Conservation (phyloP, 257 asterid genomes). For the Linderniella brevidens region DNA sequence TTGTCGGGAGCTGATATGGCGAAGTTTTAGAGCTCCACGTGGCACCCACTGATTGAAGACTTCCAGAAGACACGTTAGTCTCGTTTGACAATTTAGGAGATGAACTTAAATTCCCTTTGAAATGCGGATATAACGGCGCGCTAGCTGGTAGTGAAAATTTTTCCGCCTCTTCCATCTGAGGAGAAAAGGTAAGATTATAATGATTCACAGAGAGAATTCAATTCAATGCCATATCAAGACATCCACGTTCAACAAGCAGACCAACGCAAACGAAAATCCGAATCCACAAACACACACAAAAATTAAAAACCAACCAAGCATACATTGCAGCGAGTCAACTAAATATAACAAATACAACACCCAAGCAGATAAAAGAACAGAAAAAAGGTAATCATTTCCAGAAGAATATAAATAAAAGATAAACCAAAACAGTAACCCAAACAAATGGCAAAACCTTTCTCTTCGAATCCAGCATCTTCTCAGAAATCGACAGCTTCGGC, state of each 20-base stretch:
- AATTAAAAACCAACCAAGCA: no score
- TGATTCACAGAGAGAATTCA: background rate
- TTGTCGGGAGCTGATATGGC: constrained; percentile 80
- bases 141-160: constrained; percentile 32
- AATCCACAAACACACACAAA: no score
- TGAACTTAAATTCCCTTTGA: no score
- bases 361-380: no score
- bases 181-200: no score
- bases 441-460: constrained; percentile 32
- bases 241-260: background rate
- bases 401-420: background rate
- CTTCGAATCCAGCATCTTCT: constrained; percentile 53
- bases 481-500: constrained; percentile 68
- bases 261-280: background rate
- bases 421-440: no score
- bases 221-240: background rate
- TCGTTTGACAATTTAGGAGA: no score
- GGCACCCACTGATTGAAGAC: no score
- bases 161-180: constrained; percentile 74
- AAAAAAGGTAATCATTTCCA: background rate
- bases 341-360: background rate
- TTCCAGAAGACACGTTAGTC: no score
- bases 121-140: constrained; percentile 25
- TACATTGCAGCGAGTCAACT: no score
- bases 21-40: constrained; percentile 28